Evolutionary conservation across 2,329 filamentous ascomycete genomes (phyloP), one percentile per base, ranked within the genome.

Genomic region (Fusarium verticillioides): DNA sequence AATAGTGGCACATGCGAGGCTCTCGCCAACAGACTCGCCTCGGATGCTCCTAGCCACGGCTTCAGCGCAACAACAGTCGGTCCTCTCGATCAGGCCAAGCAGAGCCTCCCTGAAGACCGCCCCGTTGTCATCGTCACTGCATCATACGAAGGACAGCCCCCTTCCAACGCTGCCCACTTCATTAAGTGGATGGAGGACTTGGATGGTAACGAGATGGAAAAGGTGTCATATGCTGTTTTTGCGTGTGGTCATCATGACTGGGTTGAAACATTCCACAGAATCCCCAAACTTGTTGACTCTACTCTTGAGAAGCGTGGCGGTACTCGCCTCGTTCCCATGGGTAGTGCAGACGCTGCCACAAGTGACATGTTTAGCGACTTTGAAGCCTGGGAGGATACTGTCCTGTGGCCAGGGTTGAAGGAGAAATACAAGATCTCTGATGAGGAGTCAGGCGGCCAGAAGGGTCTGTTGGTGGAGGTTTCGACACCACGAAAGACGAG

Each of bases 1-100:
- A 94, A 94, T 78, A 90, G 89, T 4, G 93, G 93, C 1, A 95
- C 93, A 4, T 95, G 93, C 78, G 91, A 94, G 79, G 85, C 90
- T 3, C 85, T 94, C 90, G 92, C 2, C 87, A 91, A 70, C 85
- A 62, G 88, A 34, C 79, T 94, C 16, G 90, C 90, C 1, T 84
- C 86, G 13, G 87, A 90, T 75, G 91, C 91, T 1, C 75, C 83
- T 4, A 79, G 80, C 7, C 89, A 89, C 73, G 92, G 92, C 0
- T 94, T 90, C 79, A 81, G 79, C 8, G 88, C 89, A 9, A 79
- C 82, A 5, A 84, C 83, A 7, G 82, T 92, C 4, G 85, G 87
- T 28, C 85, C 86, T 3, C 81, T 95, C 43, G 91, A 95, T 76
- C 84, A 86, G 1, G 91, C 90, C 0, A 88, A 87, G 23, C 86